Evolutionary conservation across 805 yeast species (phyloP), one percentile per base, ranked within the genome.

Genomic region (Myxozyma mucilagina): DNA sequence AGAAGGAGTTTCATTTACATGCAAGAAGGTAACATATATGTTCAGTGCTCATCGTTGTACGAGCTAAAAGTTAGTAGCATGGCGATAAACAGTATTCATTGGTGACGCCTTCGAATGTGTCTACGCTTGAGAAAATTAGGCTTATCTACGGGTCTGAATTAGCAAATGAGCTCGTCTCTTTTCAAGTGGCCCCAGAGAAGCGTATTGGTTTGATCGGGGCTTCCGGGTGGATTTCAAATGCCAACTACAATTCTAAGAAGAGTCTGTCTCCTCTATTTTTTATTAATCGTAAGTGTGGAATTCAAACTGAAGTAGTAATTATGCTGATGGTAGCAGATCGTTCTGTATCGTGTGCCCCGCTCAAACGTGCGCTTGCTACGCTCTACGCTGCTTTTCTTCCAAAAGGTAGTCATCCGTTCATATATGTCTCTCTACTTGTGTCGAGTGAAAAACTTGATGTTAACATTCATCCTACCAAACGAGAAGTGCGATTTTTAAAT

Each of bases 401-500:
- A 0, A 89, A 87, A 67, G 96, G 96, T 0, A 79, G 78, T 47
- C 83, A 80, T 66, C 87, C 96, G 0, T 94, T 94, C 71, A 79
- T 89, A 0, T 94, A 91, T 73, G 60, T 94, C 55, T 79, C 89
- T 51, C 71, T 94, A n/a, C 76, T 76, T 18, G 83, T 94, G 1
- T 76, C 79, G 24, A 89, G 97, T 0, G 75, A 74, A 38, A 85
- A 86, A 62, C 79, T 94, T 7, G 99, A 94, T 72, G 98, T 94
- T 14, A 94, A 94, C 71, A 86, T 94, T 13, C 99, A 94, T 71
- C 99, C 99, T 0, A 93, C 98, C 0, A 94, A 94, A 68, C 80
- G 93, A 60, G 97, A 93, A 69, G 97, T 94, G 1, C 73, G 96
- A 47, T 91, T 94, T 71, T 75, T 94, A 39, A 74, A 84, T 71